A percentile compares a stretch with the other conserved stretches of the same genome.
phyloP scores from a whole-genome alignment of 1,284 basidiomycete genomes.

The Volvariella volvacea region DNA sequence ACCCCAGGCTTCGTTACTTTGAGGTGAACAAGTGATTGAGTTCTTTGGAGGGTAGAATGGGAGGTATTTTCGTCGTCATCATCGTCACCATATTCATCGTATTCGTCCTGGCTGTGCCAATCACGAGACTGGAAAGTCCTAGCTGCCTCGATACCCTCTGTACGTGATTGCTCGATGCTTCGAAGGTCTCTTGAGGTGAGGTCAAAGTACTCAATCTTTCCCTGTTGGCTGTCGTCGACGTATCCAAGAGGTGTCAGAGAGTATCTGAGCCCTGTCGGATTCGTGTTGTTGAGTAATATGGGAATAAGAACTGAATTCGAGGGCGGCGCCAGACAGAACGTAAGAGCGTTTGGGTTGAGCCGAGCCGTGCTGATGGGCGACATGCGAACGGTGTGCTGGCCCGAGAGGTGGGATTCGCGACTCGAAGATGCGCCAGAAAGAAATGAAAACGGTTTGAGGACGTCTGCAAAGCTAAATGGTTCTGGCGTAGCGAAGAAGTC shows the following conservation, averaged over 20 bases:
- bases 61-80: conserved; percentile 26
- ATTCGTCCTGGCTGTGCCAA: conserved; percentile 33
- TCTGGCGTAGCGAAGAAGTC: conserved; percentile 38
- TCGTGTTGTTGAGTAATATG: conserved; percentile 87
- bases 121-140: conserved; percentile 33
- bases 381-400: conserved; percentile 86
- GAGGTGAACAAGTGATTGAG: conserved; percentile 71
- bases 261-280: conserved; percentile 70
- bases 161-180: conserved; percentile 52
- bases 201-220: conserved; percentile 47
- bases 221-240: conserved; percentile 27
- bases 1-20: conserved; percentile 65
- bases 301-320: conserved; percentile 62
- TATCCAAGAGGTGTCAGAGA: conserved; percentile 68
- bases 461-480: conserved; percentile 34
- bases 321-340: conserved; percentile 65
- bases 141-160: conserved; percentile 42
- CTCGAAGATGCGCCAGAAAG: conserved; percentile 32
- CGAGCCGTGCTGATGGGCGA: conserved; percentile 86
- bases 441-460: conserved; percentile 41
- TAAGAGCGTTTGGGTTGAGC: conserved; percentile 63
- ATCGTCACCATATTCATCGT: conserved; percentile 57
- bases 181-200: conserved; percentile 61
- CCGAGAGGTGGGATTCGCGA: conserved; percentile 63
- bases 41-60: conserved; percentile 48